These are phyloP conservation scores for Ustulina deusta DNA, from an alignment of 2,329 filamentous ascomycete genomes.

Conservation along the genomic window DNA sequence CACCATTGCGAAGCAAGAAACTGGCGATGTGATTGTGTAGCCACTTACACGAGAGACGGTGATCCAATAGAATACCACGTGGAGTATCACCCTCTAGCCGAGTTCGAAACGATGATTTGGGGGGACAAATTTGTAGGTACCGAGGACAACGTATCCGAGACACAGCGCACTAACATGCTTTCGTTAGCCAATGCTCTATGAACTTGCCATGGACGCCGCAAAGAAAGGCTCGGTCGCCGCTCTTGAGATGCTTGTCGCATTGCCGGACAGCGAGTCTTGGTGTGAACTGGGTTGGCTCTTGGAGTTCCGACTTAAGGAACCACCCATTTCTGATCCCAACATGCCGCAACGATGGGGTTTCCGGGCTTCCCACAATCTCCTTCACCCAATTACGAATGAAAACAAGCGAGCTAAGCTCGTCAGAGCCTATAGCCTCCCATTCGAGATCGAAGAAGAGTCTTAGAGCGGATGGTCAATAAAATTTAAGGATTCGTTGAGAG, in stretches of 20 bases:
- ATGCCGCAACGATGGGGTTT: not conserved
- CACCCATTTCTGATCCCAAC: not conserved
- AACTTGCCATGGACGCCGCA: not conserved
- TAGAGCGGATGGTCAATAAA: not conserved
- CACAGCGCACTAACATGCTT: not conserved
- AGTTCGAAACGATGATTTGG: not conserved
- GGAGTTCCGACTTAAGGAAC: not conserved
- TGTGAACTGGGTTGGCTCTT: not conserved
- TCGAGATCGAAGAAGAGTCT: not conserved
- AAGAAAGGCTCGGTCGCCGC: not conserved
- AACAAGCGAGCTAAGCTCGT: not conserved
- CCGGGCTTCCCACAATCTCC: not conserved
- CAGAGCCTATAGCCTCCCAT: not conserved
- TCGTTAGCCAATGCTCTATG: not conserved
- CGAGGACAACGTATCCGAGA: not conserved
- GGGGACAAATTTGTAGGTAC: not conserved
- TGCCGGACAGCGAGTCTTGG: not conserved
- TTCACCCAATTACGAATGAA: not conserved
- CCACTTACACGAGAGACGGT: not conserved
- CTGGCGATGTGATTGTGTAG: slow-evolving; percentile 5
- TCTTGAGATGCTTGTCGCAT: not conserved
- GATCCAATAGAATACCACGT: not conserved
- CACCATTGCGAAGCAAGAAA: no score
- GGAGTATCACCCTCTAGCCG: not conserved
- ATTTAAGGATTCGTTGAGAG: not conserved